phyloP scores from a whole-genome alignment of 495 filamentous ascomycete species.

The Friedmanniomyces simplex region DNA sequence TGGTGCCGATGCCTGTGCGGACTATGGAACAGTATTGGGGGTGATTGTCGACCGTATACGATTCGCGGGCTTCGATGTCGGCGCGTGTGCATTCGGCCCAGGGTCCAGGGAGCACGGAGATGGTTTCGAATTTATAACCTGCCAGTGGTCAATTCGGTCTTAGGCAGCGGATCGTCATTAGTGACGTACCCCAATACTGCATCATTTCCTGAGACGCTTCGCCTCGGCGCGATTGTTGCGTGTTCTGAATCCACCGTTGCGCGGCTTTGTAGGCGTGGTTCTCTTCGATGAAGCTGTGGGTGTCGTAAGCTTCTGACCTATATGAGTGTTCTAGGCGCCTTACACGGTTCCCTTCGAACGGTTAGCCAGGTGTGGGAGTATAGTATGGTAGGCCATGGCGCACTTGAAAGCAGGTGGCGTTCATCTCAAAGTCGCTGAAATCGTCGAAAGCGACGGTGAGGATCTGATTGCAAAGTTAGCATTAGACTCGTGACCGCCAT shows the following conservation, averaged over 20 bases:
- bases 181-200: constrained; percentile 51
- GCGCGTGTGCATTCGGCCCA: constrained; percentile 63
- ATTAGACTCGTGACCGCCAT: too few species aligned
- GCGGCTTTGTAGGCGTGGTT: constrained; percentile 58
- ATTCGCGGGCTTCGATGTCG: constrained; percentile 64
- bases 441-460: constrained; percentile 74
- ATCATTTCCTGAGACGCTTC: constrained; percentile 53
- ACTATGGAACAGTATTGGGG: constrained; percentile 93
- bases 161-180: not conserved
- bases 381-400: constrained; percentile 26
- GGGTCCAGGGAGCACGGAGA: constrained; percentile 59
- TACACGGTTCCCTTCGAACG: constrained; percentile 64
- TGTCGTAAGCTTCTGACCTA: not conserved
- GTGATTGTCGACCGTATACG: constrained; percentile 68
- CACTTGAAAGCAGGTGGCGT: constrained; percentile 83
- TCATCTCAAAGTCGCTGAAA: constrained; percentile 88
- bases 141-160: constrained; percentile 7
- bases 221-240: constrained; percentile 41
- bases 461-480: constrained; percentile 48
- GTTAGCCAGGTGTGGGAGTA: not conserved
- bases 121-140: constrained; percentile 95
- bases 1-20: constrained; percentile 68
- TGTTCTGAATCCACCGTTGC: constrained; percentile 32
- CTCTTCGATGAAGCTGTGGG: constrained; percentile 80
- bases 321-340: constrained; percentile 21